Evolutionary conservation across 108 stramenopile genomes (phyloP), one percentile per base, ranked within the genome.

Genomic region (Fragilaria crotonensis): DNA sequence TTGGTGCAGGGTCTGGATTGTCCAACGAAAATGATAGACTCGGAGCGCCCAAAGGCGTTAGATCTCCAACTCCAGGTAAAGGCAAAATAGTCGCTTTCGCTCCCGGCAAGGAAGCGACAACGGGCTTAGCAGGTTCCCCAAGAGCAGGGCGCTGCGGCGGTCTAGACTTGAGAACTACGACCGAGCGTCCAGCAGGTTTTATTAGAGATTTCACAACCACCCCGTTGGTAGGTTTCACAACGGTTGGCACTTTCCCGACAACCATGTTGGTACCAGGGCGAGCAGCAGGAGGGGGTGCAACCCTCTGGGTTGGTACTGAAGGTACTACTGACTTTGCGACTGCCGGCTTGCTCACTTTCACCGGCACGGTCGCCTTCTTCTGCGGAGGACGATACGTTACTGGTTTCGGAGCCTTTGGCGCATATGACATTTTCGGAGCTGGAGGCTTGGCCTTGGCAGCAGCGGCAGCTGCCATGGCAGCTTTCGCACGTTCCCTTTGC

Each of bases 401-500:
- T n/a, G n/a, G n/a, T n/a, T n/a, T n/a, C n/a, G n/a, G n/a, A n/a
- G n/a, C n/a, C n/a, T n/a, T n/a, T n/a, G n/a, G n/a, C n/a, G n/a
- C n/a, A n/a, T n/a, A n/a, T n/a, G n/a, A n/a, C n/a, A n/a, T 4
- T 46, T 46, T 46, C 3, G 45, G 45, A 1, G 45, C 20, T 4
- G 2, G 3, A 1, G 45, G 22, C 4, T 46, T 46, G 2, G 45
- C 45, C 22, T 46, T 46, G 2, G 51, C 51, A 3, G 52, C 60
- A 20, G 54, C 44, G 57, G 62, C 62, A 19, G 23, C 62, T 28
- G 68, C 68, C 29, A 59, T 31, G 33, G 68, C 48, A 25, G 68
- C 59, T 41, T 60, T 70, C 5, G 46, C 45, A 5, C 71, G 46
- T 49, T 77, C 71, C 44, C 52, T 33, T 31, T 72, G 75, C n/a